Evolutionary conservation across 768 basidiomycete species (phyloP).

Genomic region (Vararia minispora): DNA sequence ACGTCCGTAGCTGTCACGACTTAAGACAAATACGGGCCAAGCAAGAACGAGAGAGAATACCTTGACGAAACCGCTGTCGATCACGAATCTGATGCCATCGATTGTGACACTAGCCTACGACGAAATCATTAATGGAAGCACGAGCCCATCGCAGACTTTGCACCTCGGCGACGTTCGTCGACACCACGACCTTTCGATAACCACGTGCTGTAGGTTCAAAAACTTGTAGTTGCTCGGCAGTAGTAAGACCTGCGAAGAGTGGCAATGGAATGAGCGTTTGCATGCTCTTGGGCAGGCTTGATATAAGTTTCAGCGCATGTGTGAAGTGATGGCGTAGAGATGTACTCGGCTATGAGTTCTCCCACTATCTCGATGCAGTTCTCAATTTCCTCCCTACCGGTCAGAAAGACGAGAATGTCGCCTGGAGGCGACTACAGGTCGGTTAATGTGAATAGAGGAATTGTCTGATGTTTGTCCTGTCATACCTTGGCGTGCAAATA

Average conservation of each 20-base stretch:
- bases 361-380: conserved; percentile 77
- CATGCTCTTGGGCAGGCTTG: conserved; percentile 42
- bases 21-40: neutral
- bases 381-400: conserved; percentile 95
- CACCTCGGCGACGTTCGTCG: conserved; percentile 95
- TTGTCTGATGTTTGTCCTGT: no score
- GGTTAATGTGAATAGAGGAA: no score
- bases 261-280: conserved; percentile 57
- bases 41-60: conserved; percentile 27
- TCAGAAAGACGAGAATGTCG: conserved; percentile 89
- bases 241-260: conserved; percentile 81
- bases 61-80: conserved; percentile 95
- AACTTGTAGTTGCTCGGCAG: conserved; percentile 77
- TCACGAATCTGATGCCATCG: conserved; percentile 87
- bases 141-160: conserved; percentile 3
- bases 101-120: conserved; percentile 94
- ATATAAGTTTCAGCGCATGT: no score
- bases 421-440: conserved; percentile 36
- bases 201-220: conserved; percentile 72
- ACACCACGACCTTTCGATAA: conserved; percentile 79
- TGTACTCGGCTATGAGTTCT: conserved; percentile 56
- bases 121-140: neutral
- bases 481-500: conserved; percentile 69
- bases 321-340: no score
- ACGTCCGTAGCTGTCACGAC: conserved; percentile 64